A percentile compares a stretch with the other conserved stretches of the same genome.
These are phyloP conservation scores for Zizania palustris DNA, from an alignment of 202 grass and related monocot genomes.

Conservation along the genomic window DNA sequence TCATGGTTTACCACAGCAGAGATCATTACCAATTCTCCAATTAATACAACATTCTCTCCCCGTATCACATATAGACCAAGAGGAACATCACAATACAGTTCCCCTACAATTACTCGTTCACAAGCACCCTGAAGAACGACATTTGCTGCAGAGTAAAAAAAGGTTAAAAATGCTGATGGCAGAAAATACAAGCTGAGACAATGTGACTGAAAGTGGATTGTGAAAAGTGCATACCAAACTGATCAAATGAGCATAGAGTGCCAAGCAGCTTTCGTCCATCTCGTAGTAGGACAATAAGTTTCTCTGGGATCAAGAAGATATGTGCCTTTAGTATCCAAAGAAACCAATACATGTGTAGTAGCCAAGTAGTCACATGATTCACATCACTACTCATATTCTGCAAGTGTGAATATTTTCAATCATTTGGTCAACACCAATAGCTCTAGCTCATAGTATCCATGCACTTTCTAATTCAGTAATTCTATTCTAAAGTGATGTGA, in stretches of 20 bases:
- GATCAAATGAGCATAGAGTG: conserved; percentile 94
- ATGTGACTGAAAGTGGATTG: neutral
- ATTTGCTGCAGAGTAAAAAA: conserved; percentile 71
- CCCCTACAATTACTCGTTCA: conserved; percentile 96
- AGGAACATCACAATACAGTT: conserved; percentile 91
- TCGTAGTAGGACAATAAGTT: conserved; percentile 92
- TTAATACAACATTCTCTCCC: conserved; percentile 97
- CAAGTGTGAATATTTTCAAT: conserved; percentile 5
- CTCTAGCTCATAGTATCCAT: neutral
- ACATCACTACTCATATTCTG: neutral
- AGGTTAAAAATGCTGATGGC: conserved; percentile 8
- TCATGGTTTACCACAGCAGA: conserved; percentile 34
- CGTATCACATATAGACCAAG: conserved; percentile 96
- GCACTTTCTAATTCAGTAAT: neutral
- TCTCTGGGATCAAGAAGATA: conserved; percentile 62
- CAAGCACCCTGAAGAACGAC: conserved; percentile 99
- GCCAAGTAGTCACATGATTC: neutral
- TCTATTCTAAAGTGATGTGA: too few relatives aligned
- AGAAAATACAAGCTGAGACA: conserved; percentile 17
- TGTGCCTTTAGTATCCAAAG: neutral
- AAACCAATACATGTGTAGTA: neutral
- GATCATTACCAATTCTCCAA: conserved; percentile 91
- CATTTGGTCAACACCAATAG: neutral
- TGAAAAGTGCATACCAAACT: conserved; percentile 70
- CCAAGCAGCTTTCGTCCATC: conserved; percentile 94